Base-by-base conservation (phyloP, 768 basidiomycete species). In the Suillus placidus region DNA sequence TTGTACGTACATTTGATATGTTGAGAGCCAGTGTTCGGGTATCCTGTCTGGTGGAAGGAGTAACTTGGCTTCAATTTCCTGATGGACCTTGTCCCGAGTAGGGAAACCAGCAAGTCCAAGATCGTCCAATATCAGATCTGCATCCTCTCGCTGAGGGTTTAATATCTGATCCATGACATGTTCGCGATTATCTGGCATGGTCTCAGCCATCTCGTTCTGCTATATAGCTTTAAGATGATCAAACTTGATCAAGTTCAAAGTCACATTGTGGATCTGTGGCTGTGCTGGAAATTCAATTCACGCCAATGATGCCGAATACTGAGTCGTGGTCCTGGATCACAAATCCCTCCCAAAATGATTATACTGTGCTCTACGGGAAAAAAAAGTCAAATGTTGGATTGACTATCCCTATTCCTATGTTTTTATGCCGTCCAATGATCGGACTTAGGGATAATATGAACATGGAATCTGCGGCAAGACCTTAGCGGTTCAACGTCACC, bases 1-100 rank as follows among this genome's bases (percentile, higher is more conserved):
- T 3, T 14, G 62, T 61, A 71, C 87, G 69, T 79, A 97, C 96
- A 91, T 82, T 83, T 97, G 95, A 78, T 95, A 95, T 40, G 82
- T 83, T 62, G 89, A 83, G 58, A 97, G 81, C 86, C 90, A 92
- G 66, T 92, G 87, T 9, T 82, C 79, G 3, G 90, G 91, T 23
- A 97, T 78, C 40, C 76, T 81, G 52, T 83, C 81, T 56, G 85
- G 87, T 4, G 94, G 94, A 26, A 88, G 78, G 38, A 97, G 81
- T 30, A 97, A 79, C 66, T 86, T 86, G 66, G 87, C 81, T 73
- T 97, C 94, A 63, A 98, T 88, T 66, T 90, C 85, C 61, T 76
- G 80, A 73, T 88, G 82, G 20, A 94, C 81, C 68, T 85, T 79
- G 51, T 88, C 85, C 55, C 79, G 80, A 45, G 88, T 82, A 10